Evolutionary conservation across 2,329 filamentous ascomycete species (phyloP), one percentile per base, ranked within the genome.

Genomic region (Cylindrodendrum hubeiense): DNA sequence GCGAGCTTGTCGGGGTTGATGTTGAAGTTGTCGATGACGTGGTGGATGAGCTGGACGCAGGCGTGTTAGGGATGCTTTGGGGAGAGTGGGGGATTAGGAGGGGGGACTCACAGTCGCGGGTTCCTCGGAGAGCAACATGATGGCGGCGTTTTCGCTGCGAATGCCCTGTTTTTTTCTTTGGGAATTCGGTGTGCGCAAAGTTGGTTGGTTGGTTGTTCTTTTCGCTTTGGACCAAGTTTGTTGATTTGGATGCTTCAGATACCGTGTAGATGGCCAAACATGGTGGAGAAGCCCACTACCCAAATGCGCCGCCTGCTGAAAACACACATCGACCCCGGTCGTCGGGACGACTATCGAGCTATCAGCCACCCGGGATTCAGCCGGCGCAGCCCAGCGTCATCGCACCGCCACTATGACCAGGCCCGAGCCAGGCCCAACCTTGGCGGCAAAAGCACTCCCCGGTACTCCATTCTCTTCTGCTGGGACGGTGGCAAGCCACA

Each of bases 21-120:
- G 84, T 97, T 96, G 89, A 99, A 99, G 86, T 98, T 97, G 74
- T 90, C 87, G 75, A 97, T 92, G 44, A 95, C 97, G 83, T 97
- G 92, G 77, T 91, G 88, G 82, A 99, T 97, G 77, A 98, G 91
- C 93, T 96, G 24, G 22, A 10, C 8, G 33, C 50, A 22, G 10
- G 37, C 9, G 51, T 28, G 60, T 74, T 54, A 71, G 60, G 51
- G 44, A 8, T 54, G 13, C 34, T n/a, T 39, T 39, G 15, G 30
- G 37, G 43, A 26, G 30, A 33, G 59, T 19, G n/a, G n/a, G 53
- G 9, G 28, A 22, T 26, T 5, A 6, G 22, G 26, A 24, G n/a
- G 33, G 49, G 51, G 56, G 12, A 57, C 88, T 66, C 89, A 97
- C 94, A 47, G 91, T 91, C 47, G 93, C 93, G 71, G 95, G 95